phyloP scores from a whole-genome alignment of 164 flowering plant genomes.

The Liriodendron chinense region DNA sequence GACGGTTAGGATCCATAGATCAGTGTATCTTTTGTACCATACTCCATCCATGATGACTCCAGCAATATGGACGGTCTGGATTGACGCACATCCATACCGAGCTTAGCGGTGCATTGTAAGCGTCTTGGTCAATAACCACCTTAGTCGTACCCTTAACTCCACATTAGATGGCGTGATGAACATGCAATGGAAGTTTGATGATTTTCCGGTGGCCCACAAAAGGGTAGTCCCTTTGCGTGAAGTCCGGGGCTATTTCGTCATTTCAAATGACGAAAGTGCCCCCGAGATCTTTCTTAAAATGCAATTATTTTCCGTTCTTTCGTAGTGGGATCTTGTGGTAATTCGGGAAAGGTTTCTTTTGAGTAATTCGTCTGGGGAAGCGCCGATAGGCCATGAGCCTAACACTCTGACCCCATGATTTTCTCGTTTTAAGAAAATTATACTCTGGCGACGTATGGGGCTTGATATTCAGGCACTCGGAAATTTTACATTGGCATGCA shows the following conservation, averaged over 20 bases:
- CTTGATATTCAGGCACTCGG: too few species aligned
- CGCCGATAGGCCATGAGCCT: not conserved
- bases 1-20: too few species aligned
- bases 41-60: too few species aligned
- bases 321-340: not conserved
- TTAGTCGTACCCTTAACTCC: too few species aligned
- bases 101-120: not conserved
- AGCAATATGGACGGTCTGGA: not conserved
- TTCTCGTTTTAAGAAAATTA: too few species aligned
- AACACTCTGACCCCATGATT: not conserved
- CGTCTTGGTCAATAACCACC: not conserved
- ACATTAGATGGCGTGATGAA: slow-evolving; percentile 1
- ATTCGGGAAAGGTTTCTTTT: not conserved
- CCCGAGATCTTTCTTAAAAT: not conserved
- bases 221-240: slow-evolving; percentile 2
- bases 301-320: not conserved
- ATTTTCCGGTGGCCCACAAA: not conserved
- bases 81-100: not conserved
- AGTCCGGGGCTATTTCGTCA: slow-evolving; percentile 1
- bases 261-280: not conserved
- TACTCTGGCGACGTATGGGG: too few species aligned
- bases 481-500: too few species aligned
- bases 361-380: not conserved
- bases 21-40: too few species aligned
- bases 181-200: slow-evolving; percentile 1